Base-by-base conservation (phyloP, 2,329 filamentous ascomycete genomes). In the Penicillium sp. region DNA sequence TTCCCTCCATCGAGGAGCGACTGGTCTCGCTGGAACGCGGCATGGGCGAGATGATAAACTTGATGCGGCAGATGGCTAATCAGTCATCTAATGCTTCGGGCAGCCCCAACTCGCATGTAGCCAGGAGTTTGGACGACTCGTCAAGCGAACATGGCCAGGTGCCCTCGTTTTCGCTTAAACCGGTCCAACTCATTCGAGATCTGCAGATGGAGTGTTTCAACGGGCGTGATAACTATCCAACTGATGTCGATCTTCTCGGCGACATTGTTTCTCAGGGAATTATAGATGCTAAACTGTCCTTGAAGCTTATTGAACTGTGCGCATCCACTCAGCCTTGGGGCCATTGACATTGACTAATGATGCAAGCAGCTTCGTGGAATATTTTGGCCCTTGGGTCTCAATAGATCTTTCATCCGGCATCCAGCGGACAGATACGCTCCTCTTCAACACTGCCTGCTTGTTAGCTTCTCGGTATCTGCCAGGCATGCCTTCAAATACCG, bases 1-100 rank as follows among this genome's bases (percentile, higher is more conserved):
- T 68, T 34, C 67, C 68, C 16, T 69, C 65, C 1, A 69, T 70
- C 21, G 68, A 70, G 43, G 68, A 70, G 52, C 64, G 68, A 10
- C 60, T 70, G 13, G 61, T 57, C 16, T 69, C 68, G 12, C 51
- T 70, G 13, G 68, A 70, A 51, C 57, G 62, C 21, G 63, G 65
- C 24, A 70, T 70, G 66, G 65, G 63, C 16, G 68, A 70, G 52
- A 69, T 70, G 66, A 69, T 68, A 2, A 57, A 65, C 41, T 59
- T 69, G 47, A 64, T 70, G 62, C 65, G 65, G 26, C 67, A 68
- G 45, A 69, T 70, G 48, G 54, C 66, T 33, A 62, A 66, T 18
- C 61, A 63, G 18, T 56, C 64, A 16, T 61, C 66, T 6, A 62
- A 45, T 18, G 43, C 56, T 12, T 54, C 59, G 18, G 49, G 53